These are phyloP conservation scores for Polymyxa betae DNA, from an alignment of 208 protist genomes.

Conservation along the genomic window DNA sequence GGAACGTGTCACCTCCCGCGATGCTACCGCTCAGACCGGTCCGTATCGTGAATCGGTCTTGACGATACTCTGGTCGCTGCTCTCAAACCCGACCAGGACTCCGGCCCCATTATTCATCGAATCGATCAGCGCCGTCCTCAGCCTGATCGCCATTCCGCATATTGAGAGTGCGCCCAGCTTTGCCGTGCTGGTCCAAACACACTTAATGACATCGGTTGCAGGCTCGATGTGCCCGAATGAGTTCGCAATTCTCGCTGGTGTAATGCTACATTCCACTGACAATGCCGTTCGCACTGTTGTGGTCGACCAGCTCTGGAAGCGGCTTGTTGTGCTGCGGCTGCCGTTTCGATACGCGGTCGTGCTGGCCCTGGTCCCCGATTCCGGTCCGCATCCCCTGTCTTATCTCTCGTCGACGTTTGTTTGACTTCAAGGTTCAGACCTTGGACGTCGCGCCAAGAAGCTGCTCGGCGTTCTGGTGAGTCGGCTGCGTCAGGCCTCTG, in stretches of 20 bases:
- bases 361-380: neutral
- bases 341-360: conserved; percentile 14
- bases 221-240: neutral
- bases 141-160: neutral
- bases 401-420: too few species aligned
- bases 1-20: neutral
- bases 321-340: neutral
- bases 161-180: neutral
- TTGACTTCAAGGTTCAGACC: too few species aligned
- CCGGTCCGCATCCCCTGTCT: neutral
- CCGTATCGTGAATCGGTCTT: neutral
- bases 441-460: neutral
- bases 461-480: neutral
- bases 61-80: neutral
- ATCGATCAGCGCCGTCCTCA: neutral
- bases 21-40: neutral
- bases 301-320: neutral
- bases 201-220: neutral
- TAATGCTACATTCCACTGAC: neutral
- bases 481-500: neutral
- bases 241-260: neutral
- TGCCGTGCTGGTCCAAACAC: too few species aligned
- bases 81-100: too few species aligned
- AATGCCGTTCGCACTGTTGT: neutral
- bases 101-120: too few species aligned